Conservation (phyloP, 208 protist genomes). For the Acanthamoeba healyi region DNA sequence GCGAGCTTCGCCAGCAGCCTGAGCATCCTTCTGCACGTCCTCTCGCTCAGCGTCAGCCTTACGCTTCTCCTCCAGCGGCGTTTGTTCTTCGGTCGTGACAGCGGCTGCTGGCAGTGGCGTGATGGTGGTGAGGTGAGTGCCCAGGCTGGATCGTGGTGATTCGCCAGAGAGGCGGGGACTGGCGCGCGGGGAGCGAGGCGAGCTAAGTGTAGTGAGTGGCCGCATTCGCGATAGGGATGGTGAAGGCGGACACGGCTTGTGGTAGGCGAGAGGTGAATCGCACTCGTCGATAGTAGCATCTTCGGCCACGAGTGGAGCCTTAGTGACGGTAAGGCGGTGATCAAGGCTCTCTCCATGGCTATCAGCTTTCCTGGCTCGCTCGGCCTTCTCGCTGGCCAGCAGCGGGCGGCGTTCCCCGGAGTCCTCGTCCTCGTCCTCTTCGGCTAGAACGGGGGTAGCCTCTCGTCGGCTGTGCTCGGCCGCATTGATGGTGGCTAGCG, state of each 20-base stretch:
- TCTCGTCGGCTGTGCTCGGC: neutral
- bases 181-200: neutral
- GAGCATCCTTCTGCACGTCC: no score
- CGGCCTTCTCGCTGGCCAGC: conserved; percentile 35
- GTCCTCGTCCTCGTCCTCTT: neutral
- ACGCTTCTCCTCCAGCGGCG: no score
- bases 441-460: neutral
- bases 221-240: neutral
- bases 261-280: conserved; percentile 33
- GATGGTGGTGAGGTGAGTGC: neutral
- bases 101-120: neutral
- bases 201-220: neutral
- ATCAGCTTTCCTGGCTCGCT: neutral
- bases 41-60: no score
- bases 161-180: no score
- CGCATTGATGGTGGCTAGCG: conserved; percentile 10
- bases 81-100: neutral
- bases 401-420: neutral
- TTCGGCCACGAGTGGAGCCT: neutral
- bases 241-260: conserved; percentile 37
- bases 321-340: neutral
- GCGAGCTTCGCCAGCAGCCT: no score
- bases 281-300: conserved; percentile 34
- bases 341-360: neutral
- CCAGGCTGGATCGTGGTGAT: neutral